Evolutionary conservation across 2,329 filamentous ascomycete species (phyloP).

Genomic region (Boeremia exigua): DNA sequence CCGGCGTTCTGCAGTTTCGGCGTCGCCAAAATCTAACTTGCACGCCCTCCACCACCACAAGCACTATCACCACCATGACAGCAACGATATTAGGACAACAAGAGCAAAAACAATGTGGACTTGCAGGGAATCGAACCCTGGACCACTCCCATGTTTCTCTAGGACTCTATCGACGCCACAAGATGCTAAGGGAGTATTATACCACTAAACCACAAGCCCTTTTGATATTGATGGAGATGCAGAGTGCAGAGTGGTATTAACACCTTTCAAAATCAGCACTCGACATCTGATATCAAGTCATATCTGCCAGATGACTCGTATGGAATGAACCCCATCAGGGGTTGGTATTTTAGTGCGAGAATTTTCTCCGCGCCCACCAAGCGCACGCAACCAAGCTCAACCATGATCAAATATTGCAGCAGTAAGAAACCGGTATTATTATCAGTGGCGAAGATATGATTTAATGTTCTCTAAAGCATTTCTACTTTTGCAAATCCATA

Average conservation of each 20-base stretch:
- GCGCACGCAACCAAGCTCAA: no score
- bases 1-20: no score
- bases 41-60: not conserved
- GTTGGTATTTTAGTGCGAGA: no score
- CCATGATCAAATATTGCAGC: not conserved
- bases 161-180: no score
- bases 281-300: no score
- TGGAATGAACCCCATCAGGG: no score
- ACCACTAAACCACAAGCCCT: conserved; percentile 7
- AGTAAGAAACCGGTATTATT: no score
- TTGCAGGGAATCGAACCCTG: conserved; percentile 18
- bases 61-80: not conserved
- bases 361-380: no score
- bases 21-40: no score
- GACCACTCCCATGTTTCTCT: conserved; percentile 27
- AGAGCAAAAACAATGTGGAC: not conserved
- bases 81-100: not conserved
- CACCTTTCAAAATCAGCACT: no score
- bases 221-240: not conserved
- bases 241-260: no score
- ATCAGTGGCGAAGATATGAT: not conserved
- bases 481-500: not conserved
- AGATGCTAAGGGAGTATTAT: not conserved
- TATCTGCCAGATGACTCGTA: no score
- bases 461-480: not conserved